Evolutionary conservation across 495 filamentous ascomycete species (phyloP), one percentile per base, ranked within the genome.

Genomic region (Friedmanniomyces simplex): DNA sequence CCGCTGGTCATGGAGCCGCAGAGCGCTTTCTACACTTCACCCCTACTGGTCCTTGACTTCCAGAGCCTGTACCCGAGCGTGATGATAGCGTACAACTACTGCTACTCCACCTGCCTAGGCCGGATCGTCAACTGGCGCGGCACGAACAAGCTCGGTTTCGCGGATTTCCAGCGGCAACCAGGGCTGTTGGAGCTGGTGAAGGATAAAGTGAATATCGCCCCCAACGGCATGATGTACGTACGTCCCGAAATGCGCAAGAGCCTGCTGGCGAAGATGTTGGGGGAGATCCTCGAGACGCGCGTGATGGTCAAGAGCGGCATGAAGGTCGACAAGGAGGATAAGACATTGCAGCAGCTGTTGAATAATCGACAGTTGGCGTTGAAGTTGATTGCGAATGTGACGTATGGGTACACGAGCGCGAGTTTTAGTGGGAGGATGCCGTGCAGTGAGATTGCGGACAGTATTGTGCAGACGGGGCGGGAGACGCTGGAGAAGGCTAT

Each of bases 71-170:
- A 98, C 66, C 93, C 93, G 2, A 95, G 89, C 66, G 83, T 97
- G 48, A 97, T 98, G 90, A 96, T 98, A 63, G 93, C 93, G 0
- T 96, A 98, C 72, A 98, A 98, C 67, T 96, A 96, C 71, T 98
- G 93, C 73, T 98, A 98, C 69, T 97, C 93, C 0, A 98, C 93
- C 0, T 98, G 89, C 61, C 79, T 98, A 8, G 93, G 93, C 2
- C 82, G 93, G 48, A 81, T 91, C 30, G 78, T 82, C 22, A 79
- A 79, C 63, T 96, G 91, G 93, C 80, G 88, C 25, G 90, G 90
- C 16, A 82, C 81, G 48, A 91, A 93, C 72, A 98, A 98, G 71
- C 87, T 98, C 85, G 93, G 93, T 0, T 95, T 98, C 64, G 77
- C 80, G 39, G 83, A 96, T 55, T 96, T 91, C 71, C 72, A 83